These are phyloP conservation scores for Phytophthora hibernalis DNA, from an alignment of 352 stramenopile species.

Conservation along the genomic window DNA sequence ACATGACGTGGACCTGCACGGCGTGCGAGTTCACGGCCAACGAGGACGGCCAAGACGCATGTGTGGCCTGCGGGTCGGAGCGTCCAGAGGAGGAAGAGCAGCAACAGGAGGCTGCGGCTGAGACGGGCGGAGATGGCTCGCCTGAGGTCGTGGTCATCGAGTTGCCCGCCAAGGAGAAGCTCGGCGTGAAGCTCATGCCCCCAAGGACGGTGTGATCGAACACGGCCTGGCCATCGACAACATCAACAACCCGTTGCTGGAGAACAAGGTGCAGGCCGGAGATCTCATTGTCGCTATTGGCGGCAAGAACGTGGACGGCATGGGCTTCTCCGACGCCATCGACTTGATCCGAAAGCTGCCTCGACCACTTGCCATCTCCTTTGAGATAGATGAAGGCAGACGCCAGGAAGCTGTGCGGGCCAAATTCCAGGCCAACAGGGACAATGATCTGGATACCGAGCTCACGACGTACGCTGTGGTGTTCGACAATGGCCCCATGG, in stretches of 20 bases:
- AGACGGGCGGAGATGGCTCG: conserved; percentile 15
- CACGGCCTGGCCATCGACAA: conserved; percentile 89
- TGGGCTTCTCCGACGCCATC: conserved; percentile 86
- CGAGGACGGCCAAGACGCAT: conserved; percentile 62
- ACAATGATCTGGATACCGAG: conserved; percentile 74
- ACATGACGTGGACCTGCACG: conserved; percentile 70
- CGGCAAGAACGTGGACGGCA: conserved; percentile 73
- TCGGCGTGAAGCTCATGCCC: conserved; percentile 88
- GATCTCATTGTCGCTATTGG: conserved; percentile 89
- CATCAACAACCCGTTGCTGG: conserved; percentile 86
- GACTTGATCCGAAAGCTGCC: conserved; percentile 88
- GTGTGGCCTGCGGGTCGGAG: conserved; percentile 68
- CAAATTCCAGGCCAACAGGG: conserved; percentile 62
- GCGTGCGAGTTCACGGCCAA: conserved; percentile 73
- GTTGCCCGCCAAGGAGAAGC: conserved; percentile 84
- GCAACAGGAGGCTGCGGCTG: conserved; percentile 13
- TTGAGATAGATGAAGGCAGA: conserved; percentile 77
- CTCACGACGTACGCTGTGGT: conserved; percentile 87
- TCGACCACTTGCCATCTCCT: conserved; percentile 79
- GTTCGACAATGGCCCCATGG: conserved; percentile 87
- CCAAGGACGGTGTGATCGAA: conserved; percentile 81
- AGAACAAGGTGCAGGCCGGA: conserved; percentile 82
- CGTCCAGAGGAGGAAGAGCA: conserved; percentile 40
- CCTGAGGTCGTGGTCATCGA: conserved; percentile 80
- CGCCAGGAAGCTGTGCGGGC: conserved; percentile 63